Conservation (phyloP, 2,329 filamentous ascomycete species). For the Tolypocladium paradoxum region DNA sequence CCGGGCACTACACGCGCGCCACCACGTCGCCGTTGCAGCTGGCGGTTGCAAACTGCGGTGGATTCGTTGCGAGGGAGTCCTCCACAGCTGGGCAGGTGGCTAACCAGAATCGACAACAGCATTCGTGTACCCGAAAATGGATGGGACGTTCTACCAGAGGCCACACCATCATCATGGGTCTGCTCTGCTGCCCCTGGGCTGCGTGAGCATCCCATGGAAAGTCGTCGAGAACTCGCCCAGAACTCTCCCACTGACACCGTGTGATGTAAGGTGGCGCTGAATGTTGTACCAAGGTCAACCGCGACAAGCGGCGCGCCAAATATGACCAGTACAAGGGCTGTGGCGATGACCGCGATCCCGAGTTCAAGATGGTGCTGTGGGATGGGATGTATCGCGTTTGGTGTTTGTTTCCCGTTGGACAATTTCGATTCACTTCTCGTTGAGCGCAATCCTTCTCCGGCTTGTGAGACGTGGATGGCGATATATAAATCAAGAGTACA, state of each 20-base stretch:
- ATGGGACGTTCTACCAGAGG: constrained; percentile 49
- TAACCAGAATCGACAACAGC: constrained; percentile 17
- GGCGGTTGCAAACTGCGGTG: constrained; percentile 55
- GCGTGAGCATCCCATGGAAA: constrained; percentile 32
- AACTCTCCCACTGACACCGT: background rate
- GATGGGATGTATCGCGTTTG: background rate
- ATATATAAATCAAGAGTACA: too few species aligned
- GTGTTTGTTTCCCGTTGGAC: too few species aligned
- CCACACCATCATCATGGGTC: constrained; percentile 48
- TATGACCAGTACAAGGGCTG: constrained; percentile 45
- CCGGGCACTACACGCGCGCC: constrained; percentile 59
- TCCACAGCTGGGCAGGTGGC: too few species aligned
- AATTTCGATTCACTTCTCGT: background rate
- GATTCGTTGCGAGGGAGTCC: constrained; percentile 48
- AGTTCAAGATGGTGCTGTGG: constrained; percentile 49
- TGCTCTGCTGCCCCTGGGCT: constrained; percentile 53
- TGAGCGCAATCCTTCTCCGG: too few species aligned
- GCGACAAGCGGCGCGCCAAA: constrained; percentile 48
- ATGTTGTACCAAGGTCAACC: constrained; percentile 56
- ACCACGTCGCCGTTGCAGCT: constrained; percentile 56
- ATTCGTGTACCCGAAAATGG: constrained; percentile 47
- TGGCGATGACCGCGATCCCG: constrained; percentile 53
- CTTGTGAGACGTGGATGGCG: too few species aligned
- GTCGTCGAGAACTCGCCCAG: background rate
- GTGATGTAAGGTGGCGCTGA: constrained; percentile 40